Evolutionary conservation across 169 alveolate genomes (phyloP).

Genomic region (Eimeria sp.): DNA sequence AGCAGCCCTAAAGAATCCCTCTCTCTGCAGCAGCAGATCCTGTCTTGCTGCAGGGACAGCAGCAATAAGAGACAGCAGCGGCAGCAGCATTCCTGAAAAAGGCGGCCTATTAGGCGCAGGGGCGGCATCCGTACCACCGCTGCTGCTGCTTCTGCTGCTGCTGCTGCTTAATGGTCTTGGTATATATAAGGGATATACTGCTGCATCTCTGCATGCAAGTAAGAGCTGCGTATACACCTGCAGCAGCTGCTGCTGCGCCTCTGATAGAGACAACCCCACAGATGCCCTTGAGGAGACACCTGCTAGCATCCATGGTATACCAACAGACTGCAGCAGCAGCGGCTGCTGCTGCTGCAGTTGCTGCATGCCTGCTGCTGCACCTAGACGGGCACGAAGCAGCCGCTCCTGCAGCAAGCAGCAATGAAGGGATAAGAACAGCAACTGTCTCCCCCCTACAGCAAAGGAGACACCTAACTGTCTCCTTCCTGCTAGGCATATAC

Average conservation of each 20-base stretch:
- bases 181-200: constrained; percentile 51
- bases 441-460: constrained; percentile 4
- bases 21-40: constrained; percentile 39
- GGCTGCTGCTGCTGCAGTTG: constrained; percentile 57
- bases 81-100: constrained; percentile 47
- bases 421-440: constrained; percentile 51
- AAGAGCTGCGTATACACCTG: constrained; percentile 18
- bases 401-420: constrained; percentile 67
- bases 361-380: neutral
- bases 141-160: constrained; percentile 39
- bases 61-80: constrained; percentile 61
- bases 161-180: constrained; percentile 27
- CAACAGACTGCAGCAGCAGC: constrained; percentile 33
- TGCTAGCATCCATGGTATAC: constrained; percentile 37
- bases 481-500: constrained; percentile 52
- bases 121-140: neutral
- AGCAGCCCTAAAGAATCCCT: constrained; percentile 49
- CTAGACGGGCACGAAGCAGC: constrained; percentile 14
- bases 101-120: constrained; percentile 4
- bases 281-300: constrained; percentile 44
- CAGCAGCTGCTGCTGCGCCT: constrained; percentile 72
- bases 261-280: constrained; percentile 33
- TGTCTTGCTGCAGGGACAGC: constrained; percentile 5
- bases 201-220: constrained; percentile 66
- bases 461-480: constrained; percentile 67